Evolutionary conservation across 73 alveolate species (phyloP), one percentile per base, ranked within the genome.

Genomic region (Tetrahymena borealis): DNA sequence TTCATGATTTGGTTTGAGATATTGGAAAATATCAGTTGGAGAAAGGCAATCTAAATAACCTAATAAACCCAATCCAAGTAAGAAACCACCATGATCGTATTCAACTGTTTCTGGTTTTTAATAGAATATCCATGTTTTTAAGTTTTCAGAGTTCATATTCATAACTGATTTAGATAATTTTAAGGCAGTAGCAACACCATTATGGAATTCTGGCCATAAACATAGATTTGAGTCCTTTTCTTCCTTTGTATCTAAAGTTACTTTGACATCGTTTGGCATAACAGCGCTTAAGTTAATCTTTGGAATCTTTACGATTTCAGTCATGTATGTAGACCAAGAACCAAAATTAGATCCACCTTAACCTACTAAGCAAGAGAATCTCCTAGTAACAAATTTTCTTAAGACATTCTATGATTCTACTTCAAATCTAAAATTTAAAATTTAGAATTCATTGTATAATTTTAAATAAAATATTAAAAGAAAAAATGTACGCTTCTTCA

Each of bases 121-220:
- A 92, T 97, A 98, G 94, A 98, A 94, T 18, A 98, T 98, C 99
- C 99, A 98, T 90, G 98, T 98, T 91, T 99, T 96, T 36, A 97
- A 96, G 78, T 97, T 97, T 95, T 93, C 96, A 95, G 78, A 91
- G 92, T 91, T 96, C 97, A 79, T 90, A 28, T 90, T 91, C 94
- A 94, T 94, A 0, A 90, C 37, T 60, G 92, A 92, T 40, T 97
- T 93, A 11, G 99, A 98, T 90, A 98, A 95, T 93, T 97, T 94
- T 36, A 98, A 96, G 6, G 99, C 98, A 91, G 98, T 96, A 0
- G 99, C 99, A 2, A 98, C 99, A 7, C 99, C 99, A 90, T 97
- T 97, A 94, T 98, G 98, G 96, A 98, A 98, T 96, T 98, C 99
- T 9, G 99, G 99, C 99, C 99, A 98, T 90, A 96, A 94, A 11